A percentile compares a stretch with the other conserved stretches of the same genome.
Evolutionary conservation across 768 basidiomycete genomes (phyloP).

Genomic region (Crepidotus variabilis): DNA sequence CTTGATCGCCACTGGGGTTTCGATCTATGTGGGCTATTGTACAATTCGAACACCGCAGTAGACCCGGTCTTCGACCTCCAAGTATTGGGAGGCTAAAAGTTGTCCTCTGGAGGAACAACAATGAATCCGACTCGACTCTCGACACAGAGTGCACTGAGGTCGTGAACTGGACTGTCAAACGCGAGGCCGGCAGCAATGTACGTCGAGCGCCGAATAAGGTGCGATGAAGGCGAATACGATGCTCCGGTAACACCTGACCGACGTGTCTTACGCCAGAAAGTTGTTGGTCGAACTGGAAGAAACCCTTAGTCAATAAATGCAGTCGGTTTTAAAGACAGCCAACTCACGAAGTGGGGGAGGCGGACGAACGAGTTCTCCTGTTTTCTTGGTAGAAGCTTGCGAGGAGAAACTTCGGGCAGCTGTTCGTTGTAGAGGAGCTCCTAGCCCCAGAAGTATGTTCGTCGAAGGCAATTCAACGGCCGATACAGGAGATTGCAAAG

Average conservation of each 20-base stretch:
- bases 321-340: not conserved
- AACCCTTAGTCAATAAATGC: not conserved
- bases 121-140: constrained; percentile 51
- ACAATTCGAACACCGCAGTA: not conserved
- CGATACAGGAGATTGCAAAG: not conserved
- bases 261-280: constrained; percentile 74
- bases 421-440: constrained; percentile 21
- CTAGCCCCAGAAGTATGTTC: constrained; percentile 6
- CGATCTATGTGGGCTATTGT: not conserved
- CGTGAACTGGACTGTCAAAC: constrained; percentile 58
- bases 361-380: constrained; percentile 50
- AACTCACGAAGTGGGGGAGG: constrained; percentile 64
- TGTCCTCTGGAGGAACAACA: constrained; percentile 40
- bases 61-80: constrained; percentile 3
- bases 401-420: not conserved
- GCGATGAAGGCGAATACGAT: constrained; percentile 69
- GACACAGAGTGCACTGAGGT: constrained; percentile 59
- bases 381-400: not conserved
- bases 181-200: constrained; percentile 75
- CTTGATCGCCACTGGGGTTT: not conserved
- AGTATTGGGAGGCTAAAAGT: constrained; percentile 17
- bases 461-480: not conserved
- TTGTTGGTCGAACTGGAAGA: constrained; percentile 67
- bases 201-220: constrained; percentile 73
- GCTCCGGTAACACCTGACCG: constrained; percentile 69